Conservation (phyloP, 2,329 filamentous ascomycete genomes). For the Pyrenochaeta sp. region DNA sequence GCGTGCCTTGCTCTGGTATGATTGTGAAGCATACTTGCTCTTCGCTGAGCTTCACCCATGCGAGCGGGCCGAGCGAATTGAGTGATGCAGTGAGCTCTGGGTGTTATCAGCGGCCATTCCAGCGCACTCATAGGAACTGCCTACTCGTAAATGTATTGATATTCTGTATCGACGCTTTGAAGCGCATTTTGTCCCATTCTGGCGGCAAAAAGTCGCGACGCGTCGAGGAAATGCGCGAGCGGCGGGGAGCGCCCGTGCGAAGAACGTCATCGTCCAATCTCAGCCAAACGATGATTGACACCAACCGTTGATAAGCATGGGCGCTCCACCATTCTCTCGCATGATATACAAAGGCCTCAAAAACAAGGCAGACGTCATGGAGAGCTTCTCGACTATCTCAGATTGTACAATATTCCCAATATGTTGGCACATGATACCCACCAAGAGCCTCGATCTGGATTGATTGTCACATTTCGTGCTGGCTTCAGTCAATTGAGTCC, state of each 20-base stretch:
- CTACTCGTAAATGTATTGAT: conserved; percentile 63
- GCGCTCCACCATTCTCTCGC: neutral
- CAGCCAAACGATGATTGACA: neutral
- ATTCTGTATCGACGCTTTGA: conserved; percentile 62
- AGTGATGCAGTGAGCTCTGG: conserved; percentile 70
- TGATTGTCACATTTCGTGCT: too few relatives aligned
- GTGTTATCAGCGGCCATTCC: conserved; percentile 2
- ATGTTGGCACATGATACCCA: too few relatives aligned
- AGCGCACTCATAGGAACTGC: conserved; percentile 12
- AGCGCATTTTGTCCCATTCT: conserved; percentile 56
- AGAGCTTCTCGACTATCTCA: too few relatives aligned
- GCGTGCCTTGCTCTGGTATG: conserved; percentile 91
- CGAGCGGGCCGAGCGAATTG: conserved; percentile 77
- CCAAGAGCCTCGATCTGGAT: too few relatives aligned
- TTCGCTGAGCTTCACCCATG: conserved; percentile 89
- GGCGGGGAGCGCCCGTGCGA: conserved; percentile 14
- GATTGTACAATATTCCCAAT: too few relatives aligned
- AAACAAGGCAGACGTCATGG: too few relatives aligned
- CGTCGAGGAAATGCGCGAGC: conserved; percentile 16
- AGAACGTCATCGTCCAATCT: conserved; percentile 12
- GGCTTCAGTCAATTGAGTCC: too few relatives aligned
- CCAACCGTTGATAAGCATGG: neutral
- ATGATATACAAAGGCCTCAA: too few relatives aligned
- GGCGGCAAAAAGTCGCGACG: conserved; percentile 27
- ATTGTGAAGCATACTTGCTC: conserved; percentile 92